Percentiles rank a stretch among this genome's conserved stretches.
phyloP scores from a whole-genome alignment of 2,329 filamentous ascomycete genomes.

The Fusarium sp. region DNA sequence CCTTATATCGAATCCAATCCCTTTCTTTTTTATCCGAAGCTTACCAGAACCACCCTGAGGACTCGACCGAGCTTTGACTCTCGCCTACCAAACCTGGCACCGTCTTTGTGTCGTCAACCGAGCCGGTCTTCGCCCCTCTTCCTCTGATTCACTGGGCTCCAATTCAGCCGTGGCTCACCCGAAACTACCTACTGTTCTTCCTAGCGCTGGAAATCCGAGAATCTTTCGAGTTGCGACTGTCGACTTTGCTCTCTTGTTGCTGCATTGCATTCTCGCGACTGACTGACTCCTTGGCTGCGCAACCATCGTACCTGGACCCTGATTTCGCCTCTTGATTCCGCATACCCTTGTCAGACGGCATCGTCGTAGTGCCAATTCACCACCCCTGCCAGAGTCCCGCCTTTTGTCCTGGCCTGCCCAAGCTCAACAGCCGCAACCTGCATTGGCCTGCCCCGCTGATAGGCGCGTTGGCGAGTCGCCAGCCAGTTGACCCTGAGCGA shows the following conservation, averaged over 20 bases:
- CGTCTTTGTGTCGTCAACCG: neutral
- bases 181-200: neutral
- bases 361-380: constrained; percentile 31
- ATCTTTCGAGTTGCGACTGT: neutral
- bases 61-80: neutral
- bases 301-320: constrained; percentile 35
- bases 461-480: constrained; percentile 34
- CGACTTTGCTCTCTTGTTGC: neutral
- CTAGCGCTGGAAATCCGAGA: neutral
- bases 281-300: constrained; percentile 8
- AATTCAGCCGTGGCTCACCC: constrained; percentile 1
- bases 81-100: constrained; percentile 3
- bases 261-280: neutral
- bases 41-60: neutral
- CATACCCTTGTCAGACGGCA: constrained; percentile 28
- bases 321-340: constrained; percentile 24
- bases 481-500: constrained; percentile 31
- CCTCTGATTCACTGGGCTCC: neutral
- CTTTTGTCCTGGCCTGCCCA: constrained; percentile 26
- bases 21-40: neutral
- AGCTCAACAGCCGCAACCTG: constrained; percentile 38
- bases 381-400: constrained; percentile 35
- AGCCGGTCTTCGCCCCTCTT: neutral
- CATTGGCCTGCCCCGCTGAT: constrained; percentile 42
- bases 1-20: neutral